Base-by-base conservation (phyloP, 225 moss, liverwort and hornwort genomes). In the Polytrichum formosum region DNA sequence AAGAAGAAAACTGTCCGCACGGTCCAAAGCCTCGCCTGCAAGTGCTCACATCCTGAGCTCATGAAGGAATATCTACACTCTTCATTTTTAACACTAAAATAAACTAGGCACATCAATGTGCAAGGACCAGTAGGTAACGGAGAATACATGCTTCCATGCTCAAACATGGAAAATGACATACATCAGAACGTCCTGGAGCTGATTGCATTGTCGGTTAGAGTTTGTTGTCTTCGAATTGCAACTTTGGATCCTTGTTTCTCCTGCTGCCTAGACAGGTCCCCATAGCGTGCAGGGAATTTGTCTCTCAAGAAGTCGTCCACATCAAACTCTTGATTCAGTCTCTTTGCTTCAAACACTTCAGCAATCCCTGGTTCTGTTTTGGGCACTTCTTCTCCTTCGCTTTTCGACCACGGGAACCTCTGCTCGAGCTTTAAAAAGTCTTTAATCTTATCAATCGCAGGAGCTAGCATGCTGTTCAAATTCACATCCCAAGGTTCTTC, bases 401-500 rank as follows among this genome's bases (percentile, higher is more conserved):
- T 73, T 64, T 74, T 80, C 4, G 88, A 77, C 78, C 82, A 82
- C 28, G 79, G 82, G 19, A 88, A 78, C 66, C 78, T 76, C 76
- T 82, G 81, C 67, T 83, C 80, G 55, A 88, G 81, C 65, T 83
- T 90, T 23, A 98, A 81, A 27, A 92, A 85, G 53, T 83, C 92
- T 67, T 85, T 92, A 56, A 98, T 77, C 67, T 86, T 89, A 66
- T 90, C 93, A 21, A 98, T 92, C 28, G 94, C 91, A 70, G 98
- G 98, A 72, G 90, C 94, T 33, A 98, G 53, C 74, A 94, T 76
- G 56, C 87, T 84, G n/a, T 90, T 77, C 70, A 98, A 70, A 71
- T 92, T 90, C 37, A 91, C 85, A 79, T 92, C 84, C 94, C 94
- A 94, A 30, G 89, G 84, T 22, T 65, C 72, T 63, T 79, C 85